Percentiles rank a stretch among this genome's conserved stretches.
phyloP scores from a whole-genome alignment of 164 flowering plant species.

The Hamamelis virginiana region DNA sequence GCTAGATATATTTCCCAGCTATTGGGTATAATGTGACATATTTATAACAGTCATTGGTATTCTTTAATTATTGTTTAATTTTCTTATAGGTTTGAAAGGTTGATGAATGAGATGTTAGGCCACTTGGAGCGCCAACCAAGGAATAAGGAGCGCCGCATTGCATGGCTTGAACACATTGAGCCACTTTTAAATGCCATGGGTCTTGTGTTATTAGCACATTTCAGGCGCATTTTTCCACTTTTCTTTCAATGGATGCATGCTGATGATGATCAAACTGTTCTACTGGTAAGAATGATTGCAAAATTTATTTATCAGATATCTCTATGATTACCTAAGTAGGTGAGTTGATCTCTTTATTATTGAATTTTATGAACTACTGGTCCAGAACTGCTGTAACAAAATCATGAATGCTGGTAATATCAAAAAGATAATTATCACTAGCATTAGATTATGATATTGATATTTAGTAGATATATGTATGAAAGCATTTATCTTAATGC shows the following conservation, averaged over 20 bases:
- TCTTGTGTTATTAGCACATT: slow-evolving; percentile 76
- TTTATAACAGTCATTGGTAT: not conserved
- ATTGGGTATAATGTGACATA: too few species aligned
- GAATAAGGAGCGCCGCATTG: slow-evolving; percentile 61
- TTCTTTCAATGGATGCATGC: slow-evolving; percentile 92
- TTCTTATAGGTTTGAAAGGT: slow-evolving; percentile 69
- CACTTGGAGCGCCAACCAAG: slow-evolving; percentile 94
- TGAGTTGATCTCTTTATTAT: not conserved
- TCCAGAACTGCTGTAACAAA: not conserved
- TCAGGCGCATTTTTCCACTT: slow-evolving; percentile 82
- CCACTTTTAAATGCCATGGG: slow-evolving; percentile 68
- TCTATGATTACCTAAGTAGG: not conserved
- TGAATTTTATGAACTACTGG: not conserved
- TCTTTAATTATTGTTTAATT: not conserved
- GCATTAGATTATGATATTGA: not conserved
- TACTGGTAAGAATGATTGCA: slow-evolving; percentile 52
- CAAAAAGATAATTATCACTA: not conserved
- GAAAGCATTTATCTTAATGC: not conserved
- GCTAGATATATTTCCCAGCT: too few species aligned
- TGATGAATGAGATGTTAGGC: slow-evolving; percentile 82
- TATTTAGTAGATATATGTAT: not conserved
- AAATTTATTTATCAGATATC: not conserved
- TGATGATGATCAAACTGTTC: slow-evolving; percentile 83
- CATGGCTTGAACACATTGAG: slow-evolving; percentile 78
- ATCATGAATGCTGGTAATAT: not conserved